Base-by-base conservation (phyloP, 176 grass and related monocot genomes). In the Phoenix dactylifera region DNA sequence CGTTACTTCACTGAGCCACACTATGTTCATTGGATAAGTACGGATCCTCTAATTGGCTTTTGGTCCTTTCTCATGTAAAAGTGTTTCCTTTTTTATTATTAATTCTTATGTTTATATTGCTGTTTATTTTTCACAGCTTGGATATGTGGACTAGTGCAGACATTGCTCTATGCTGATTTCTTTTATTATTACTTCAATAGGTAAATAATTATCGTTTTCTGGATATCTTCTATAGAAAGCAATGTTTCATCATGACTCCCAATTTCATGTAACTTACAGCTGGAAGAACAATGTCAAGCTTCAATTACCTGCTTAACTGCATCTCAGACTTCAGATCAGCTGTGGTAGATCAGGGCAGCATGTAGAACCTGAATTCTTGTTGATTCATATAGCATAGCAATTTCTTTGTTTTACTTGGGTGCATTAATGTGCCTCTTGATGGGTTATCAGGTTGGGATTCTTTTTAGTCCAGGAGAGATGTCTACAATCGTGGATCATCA, bases 21-120 rank as follows among this genome's bases (percentile, higher is more conserved):
- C 60, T 92, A 88, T 76, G 77, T 85, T 73, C 87, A 92, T 64
- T 98, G 84, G 93, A 98, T 98, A 86, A 89, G 84, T 92, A 98
- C 54, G 81, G 70, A 62, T 22, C 19, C 12, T 24, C 51, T 14
- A n/a, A 19, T 55, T 58, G 61, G 6, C 50, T 28, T 1, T 30
- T 24, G 39, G 17, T 62, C 50, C 48, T 1, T 48, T 74, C 62
- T 16, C 0, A 48, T 69, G 63, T 18, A 44, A 14, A 12, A 9
- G 10, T 12, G 9, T 44, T 44, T 44, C 35, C 14, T 52, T 61
- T 28, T 14, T 9, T 26, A 29, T 56, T 12, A 20, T 28, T 57
- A 35, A 15, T 70, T 58, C 17, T 26, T 69, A 20, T 9, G 18
- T 52, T 19, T 15, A 3, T 14, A 39, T 54, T 65, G 6, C 16